A percentile compares a stretch with the other conserved stretches of the same genome.
Evolutionary conservation across 2,329 filamentous ascomycete species (phyloP).

Genomic region (Phaeosphaeria sp.): DNA sequence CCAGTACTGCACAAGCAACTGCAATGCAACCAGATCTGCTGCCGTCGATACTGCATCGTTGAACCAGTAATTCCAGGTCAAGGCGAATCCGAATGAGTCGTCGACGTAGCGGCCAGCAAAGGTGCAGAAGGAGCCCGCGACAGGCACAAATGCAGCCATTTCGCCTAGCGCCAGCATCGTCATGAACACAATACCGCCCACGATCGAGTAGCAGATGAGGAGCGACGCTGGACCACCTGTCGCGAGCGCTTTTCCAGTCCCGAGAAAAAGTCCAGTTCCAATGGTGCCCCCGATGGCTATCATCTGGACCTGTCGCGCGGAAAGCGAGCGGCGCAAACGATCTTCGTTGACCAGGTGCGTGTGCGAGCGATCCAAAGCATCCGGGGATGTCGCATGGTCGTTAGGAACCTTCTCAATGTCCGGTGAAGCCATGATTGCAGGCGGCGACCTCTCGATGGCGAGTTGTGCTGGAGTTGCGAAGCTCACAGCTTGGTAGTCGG

Average conservation of each 20-base stretch:
- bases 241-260: slow-evolving; percentile 61
- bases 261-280: slow-evolving; percentile 67
- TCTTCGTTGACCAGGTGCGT: slow-evolving; percentile 30
- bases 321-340: slow-evolving; percentile 31
- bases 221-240: slow-evolving; percentile 51
- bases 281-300: slow-evolving; percentile 68
- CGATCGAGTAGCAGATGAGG: slow-evolving; percentile 48
- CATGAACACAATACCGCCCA: slow-evolving; percentile 38
- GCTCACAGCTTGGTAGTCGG: slow-evolving; percentile 8
- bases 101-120: slow-evolving; percentile 51
- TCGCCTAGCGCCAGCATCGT: slow-evolving; percentile 48
- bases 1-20: slow-evolving; percentile 46
- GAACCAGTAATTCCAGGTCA: slow-evolving; percentile 44
- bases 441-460: not conserved
- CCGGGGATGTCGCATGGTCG: slow-evolving; percentile 17
- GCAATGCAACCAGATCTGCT: slow-evolving; percentile 44
- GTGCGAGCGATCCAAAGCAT: slow-evolving; percentile 12
- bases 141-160: slow-evolving; percentile 47
- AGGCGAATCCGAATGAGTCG: slow-evolving; percentile 66
- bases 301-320: slow-evolving; percentile 64
- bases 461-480: slow-evolving; percentile 2
- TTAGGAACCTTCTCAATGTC: slow-evolving; percentile 25
- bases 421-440: slow-evolving; percentile 10
- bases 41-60: slow-evolving; percentile 42
- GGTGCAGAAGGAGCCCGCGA: slow-evolving; percentile 40